Base-by-base conservation (phyloP, 345 rosid genomes). In the Anastatica hierochuntica region DNA sequence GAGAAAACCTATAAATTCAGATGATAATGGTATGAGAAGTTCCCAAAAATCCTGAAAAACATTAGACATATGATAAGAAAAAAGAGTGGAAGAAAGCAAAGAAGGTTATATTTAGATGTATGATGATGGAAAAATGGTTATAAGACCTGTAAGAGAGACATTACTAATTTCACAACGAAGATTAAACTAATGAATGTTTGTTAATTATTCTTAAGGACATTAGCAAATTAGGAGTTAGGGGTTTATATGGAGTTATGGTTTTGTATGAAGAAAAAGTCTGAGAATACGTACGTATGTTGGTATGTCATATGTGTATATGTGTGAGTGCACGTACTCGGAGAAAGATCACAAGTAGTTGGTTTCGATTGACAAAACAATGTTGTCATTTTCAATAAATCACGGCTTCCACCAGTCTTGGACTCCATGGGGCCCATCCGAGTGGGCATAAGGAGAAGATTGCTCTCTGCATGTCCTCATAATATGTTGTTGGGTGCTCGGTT, bases 121-220 rank as follows among this genome's bases (percentile, higher is more conserved):
- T 19, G 41, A 18, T 10, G 61, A 29, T 5, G 15, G 15, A 9
- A 5, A 38, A 9, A 14, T 19, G 33, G 52, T 42, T 56, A 1
- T 56, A 19, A 42, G 18, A 64, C 58, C 69, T 64, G 69, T 18
- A 64, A 49, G 40, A 64, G 41, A 56, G 69, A 64, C 69, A 64
- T 64, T 16, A 49, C 23, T 14, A n/a, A 47, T 24, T 9, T 17
- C 0, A 14, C 4, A 0, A 1, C 14, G 45, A 24, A 10, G 33
- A 18, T 31, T 13, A 57, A 51, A 12, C 53, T 43, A n/a, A n/a
- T 27, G 46, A 14, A 12, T 9, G 24, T 37, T 36, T 17, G 19
- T 33, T n/a, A n/a, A 8, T 34, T 34, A 23, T 15, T 62, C 35
- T 8, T 14, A 17, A 23, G 8, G 24, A 55, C 15, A 10, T n/a